phyloP scores from a whole-genome alignment of 2,329 filamentous ascomycete species.

The Monosporascus sp. region DNA sequence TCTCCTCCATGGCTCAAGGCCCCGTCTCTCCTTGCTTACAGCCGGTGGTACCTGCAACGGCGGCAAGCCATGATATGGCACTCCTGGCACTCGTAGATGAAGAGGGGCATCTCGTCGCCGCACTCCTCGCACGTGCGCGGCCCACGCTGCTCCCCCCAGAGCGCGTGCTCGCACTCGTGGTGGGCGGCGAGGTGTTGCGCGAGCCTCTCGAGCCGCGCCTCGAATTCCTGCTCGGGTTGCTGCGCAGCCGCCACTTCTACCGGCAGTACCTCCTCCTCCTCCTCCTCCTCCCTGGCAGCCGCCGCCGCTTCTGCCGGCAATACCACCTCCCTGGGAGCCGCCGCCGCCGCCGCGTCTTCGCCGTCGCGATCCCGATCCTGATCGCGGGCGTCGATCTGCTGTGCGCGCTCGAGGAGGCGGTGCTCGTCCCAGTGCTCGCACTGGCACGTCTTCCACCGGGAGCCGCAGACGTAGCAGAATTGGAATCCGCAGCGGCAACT shows the following conservation, averaged over 20 bases:
- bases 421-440: conserved; percentile 39
- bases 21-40: too few relatives aligned
- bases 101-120: conserved; percentile 26
- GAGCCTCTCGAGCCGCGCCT: not conserved
- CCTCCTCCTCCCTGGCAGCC: not conserved
- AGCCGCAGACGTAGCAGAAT: conserved; percentile 24
- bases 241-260: too few relatives aligned
- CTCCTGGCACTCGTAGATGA: conserved; percentile 41
- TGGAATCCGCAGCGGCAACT: conserved; percentile 41
- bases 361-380: not conserved
- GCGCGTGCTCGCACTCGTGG: not conserved
- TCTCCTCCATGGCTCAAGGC: too few relatives aligned
- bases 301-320: too few relatives aligned
- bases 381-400: conserved; percentile 2
- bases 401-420: conserved; percentile 5
- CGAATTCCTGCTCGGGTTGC: not conserved
- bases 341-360: too few relatives aligned
- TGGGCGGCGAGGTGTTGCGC: not conserved
- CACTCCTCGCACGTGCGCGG: conserved; percentile 17
- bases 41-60: conserved; percentile 37
- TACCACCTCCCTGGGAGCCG: too few relatives aligned
- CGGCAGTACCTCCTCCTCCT: not conserved
- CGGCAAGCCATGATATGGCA: conserved; percentile 42
- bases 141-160: conserved; percentile 3
- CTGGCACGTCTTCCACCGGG: conserved; percentile 23